A percentile compares a stretch with the other conserved stretches of the same genome.
Conservation (phyloP, 1,139 yeast genomes). For the Kazachstania sp. region DNA sequence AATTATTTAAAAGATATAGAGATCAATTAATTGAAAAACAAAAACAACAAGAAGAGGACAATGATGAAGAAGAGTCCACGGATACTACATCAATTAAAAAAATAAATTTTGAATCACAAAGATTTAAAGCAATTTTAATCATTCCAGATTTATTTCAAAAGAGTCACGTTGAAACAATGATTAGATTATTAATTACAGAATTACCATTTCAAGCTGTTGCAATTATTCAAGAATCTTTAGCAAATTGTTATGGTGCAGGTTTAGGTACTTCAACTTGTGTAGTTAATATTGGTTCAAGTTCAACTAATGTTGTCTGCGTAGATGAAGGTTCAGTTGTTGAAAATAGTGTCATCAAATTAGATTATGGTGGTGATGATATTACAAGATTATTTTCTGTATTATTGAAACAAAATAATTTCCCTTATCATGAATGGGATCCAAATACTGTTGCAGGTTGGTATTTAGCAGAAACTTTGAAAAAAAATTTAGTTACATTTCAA, state of each 20-base stretch:
- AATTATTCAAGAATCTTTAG: slow-evolving; percentile 78
- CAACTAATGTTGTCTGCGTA: slow-evolving; percentile 76
- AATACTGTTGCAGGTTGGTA: slow-evolving; percentile 59
- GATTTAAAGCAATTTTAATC: slow-evolving; percentile 49
- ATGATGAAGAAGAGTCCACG: slow-evolving; percentile 13
- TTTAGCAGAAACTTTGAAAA: slow-evolving; percentile 64
- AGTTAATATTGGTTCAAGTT: slow-evolving; percentile 84
- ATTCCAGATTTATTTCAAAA: slow-evolving; percentile 87
- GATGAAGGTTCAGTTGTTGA: slow-evolving; percentile 87
- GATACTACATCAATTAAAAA: slow-evolving; percentile 36
- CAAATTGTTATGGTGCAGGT: slow-evolving; percentile 95
- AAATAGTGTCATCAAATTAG: slow-evolving; percentile 64
- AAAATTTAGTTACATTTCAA: slow-evolving; percentile 66
- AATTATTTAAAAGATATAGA: slow-evolving; percentile 3
- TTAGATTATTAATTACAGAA: slow-evolving; percentile 50
- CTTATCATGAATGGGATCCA: slow-evolving; percentile 62
- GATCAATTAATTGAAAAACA: slow-evolving; percentile 10
- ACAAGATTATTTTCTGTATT: slow-evolving; percentile 63
- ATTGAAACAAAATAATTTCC: slow-evolving; percentile 62
- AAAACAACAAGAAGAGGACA: slow-evolving; percentile 21
- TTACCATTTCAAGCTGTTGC: slow-evolving; percentile 70
- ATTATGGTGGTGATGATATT: slow-evolving; percentile 84
- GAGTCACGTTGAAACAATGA: slow-evolving; percentile 61
- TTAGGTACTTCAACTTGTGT: slow-evolving; percentile 78
- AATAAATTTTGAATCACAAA: slow-evolving; percentile 24